Conservation (phyloP, 306 rosid genomes). For the Medicago lupulina region DNA sequence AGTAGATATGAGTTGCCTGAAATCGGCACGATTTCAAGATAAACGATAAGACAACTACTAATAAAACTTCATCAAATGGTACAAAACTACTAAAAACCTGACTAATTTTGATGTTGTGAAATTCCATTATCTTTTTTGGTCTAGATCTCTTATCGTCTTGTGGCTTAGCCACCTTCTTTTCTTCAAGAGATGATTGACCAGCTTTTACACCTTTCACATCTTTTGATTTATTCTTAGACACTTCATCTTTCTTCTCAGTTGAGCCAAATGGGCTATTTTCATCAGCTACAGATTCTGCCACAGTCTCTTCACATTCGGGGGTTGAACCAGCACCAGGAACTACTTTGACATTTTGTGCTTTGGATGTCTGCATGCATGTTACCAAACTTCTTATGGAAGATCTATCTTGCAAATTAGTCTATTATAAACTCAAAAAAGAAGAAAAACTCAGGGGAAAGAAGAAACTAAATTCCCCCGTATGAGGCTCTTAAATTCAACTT, state of each 20-base stretch:
- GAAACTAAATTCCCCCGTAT: neutral
- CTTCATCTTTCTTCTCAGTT: constrained; percentile 68
- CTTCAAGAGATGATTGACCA: constrained; percentile 74
- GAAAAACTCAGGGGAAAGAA: neutral
- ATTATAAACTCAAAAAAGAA: constrained; percentile 18
- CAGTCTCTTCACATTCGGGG: no score
- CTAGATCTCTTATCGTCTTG: constrained; percentile 30
- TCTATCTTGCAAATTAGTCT: constrained; percentile 15
- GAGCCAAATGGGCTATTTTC: constrained; percentile 51
- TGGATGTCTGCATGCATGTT: constrained; percentile 66
- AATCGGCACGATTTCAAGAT: constrained; percentile 26
- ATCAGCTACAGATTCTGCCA: no score
- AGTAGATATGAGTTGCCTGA: constrained; percentile 13
- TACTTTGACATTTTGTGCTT: no score
- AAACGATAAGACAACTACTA: neutral
- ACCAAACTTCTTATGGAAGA: constrained; percentile 34
- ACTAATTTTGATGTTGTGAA: constrained; percentile 90
- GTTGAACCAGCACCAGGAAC: no score
- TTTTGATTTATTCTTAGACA: constrained; percentile 63
- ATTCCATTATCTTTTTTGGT: constrained; percentile 79
- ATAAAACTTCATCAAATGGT: constrained; percentile 26
- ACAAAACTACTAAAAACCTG: constrained; percentile 66
- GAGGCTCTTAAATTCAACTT: neutral
- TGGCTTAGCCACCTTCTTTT: constrained; percentile 66
- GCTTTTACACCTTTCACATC: constrained; percentile 79